Conservation (phyloP, 2,329 filamentous ascomycete genomes). For the Fulvia fulva region DNA sequence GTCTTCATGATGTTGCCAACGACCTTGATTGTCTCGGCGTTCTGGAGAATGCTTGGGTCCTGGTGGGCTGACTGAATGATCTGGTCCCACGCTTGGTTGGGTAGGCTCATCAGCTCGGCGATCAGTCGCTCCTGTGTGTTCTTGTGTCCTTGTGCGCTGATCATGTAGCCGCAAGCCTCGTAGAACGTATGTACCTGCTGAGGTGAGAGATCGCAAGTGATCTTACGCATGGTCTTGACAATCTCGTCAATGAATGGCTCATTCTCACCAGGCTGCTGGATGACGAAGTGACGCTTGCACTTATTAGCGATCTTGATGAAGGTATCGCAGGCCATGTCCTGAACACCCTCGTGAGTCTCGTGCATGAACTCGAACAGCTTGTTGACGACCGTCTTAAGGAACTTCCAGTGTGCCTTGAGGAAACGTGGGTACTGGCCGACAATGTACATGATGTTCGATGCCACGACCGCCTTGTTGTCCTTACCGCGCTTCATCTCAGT, state of each 20-base stretch:
- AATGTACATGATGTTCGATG: constrained; percentile 99
- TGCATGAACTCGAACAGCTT: constrained; percentile 99
- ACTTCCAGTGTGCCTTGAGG: constrained; percentile 99
- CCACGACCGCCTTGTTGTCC: constrained; percentile 98
- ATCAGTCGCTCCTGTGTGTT: constrained; percentile 88
- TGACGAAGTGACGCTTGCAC: constrained; percentile 95
- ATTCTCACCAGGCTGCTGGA: constrained; percentile 85
- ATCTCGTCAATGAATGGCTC: constrained; percentile 99
- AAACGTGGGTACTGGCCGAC: constrained; percentile 98
- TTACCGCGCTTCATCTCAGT: constrained; percentile 99
- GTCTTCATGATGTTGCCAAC: constrained; percentile 99
- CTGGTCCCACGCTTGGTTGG: constrained; percentile 90
- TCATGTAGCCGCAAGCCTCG: constrained; percentile 98
- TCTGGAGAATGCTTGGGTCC: constrained; percentile 81
- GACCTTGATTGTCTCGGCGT: constrained; percentile 93
- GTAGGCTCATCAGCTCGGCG: constrained; percentile 85
- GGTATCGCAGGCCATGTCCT: constrained; percentile 99
- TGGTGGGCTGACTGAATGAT: constrained; percentile 86
- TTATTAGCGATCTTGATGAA: constrained; percentile 99
- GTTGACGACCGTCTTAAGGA: constrained; percentile 98
- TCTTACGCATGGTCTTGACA: constrained; percentile 89
- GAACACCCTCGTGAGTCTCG: constrained; percentile 97
- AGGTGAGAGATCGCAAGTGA: constrained; percentile 88
- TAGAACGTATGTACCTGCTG: constrained; percentile 99
- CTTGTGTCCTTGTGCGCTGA: constrained; percentile 94